Evolutionary conservation across 2,329 filamentous ascomycete genomes (phyloP).

Genomic region (Colletotrichum simmondsii): DNA sequence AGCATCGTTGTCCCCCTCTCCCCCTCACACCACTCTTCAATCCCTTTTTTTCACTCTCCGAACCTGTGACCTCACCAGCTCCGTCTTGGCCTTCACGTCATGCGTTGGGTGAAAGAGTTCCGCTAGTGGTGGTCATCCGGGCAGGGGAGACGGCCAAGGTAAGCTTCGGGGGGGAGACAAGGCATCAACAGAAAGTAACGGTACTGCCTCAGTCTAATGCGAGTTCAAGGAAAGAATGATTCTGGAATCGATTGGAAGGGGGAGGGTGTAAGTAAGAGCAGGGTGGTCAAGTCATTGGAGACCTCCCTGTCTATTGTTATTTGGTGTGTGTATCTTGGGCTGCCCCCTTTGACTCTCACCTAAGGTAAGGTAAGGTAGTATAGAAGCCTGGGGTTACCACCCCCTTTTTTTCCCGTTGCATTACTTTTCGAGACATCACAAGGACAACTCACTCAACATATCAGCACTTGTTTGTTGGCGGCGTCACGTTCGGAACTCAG

Average conservation of each 20-base stretch:
- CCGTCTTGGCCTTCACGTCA: neutral
- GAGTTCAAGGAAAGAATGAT: neutral
- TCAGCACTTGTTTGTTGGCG: neutral
- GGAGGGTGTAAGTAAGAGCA: neutral
- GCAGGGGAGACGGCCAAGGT: neutral
- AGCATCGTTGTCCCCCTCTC: slow-evolving; percentile 2
- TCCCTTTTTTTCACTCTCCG: neutral
- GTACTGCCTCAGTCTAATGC: neutral
- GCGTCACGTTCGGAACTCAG: neutral
- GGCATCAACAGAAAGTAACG: neutral
- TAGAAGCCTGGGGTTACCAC: neutral
- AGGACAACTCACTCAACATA: neutral
- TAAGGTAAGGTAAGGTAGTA: neutral
- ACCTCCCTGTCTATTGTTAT: neutral
- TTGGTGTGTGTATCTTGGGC: neutral
- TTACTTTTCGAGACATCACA: neutral
- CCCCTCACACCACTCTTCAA: neutral
- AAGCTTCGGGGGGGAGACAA: neutral
- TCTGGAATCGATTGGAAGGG: neutral
- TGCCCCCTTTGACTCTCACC: neutral
- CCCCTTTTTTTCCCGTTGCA: neutral
- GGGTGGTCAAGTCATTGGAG: neutral
- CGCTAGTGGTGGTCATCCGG: neutral
- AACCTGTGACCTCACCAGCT: slow-evolving; percentile 10
- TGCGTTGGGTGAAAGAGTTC: neutral